Evolutionary conservation across 1,284 basidiomycete species (phyloP).

Genomic region (Malassezia sympodialis): DNA sequence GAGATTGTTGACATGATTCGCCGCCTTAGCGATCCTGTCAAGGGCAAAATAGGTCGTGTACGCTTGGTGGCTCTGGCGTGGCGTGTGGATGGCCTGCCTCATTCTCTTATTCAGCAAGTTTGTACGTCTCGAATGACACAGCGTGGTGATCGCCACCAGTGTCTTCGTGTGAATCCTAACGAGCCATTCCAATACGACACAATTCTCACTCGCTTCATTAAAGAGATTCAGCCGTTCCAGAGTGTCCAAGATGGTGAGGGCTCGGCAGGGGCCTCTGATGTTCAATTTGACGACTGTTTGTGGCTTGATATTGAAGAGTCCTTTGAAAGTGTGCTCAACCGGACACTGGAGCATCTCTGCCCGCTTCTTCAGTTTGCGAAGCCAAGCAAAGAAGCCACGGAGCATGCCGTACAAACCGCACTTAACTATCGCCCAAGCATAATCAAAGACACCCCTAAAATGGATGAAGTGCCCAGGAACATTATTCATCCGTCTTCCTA

Average conservation of each 20-base stretch:
- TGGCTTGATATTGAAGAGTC: slow-evolving; percentile 57
- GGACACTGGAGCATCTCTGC: slow-evolving; percentile 11
- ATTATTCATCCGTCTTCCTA: slow-evolving; percentile 21
- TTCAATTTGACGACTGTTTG: slow-evolving; percentile 58
- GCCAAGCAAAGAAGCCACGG: slow-evolving; percentile 11
- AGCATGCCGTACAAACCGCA: slow-evolving; percentile 16
- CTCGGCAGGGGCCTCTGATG: slow-evolving; percentile 48
- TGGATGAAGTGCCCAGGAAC: slow-evolving; percentile 15
- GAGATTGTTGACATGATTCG: slow-evolving; percentile 29
- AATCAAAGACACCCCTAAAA: slow-evolving; percentile 7
- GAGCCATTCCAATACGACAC: slow-evolving; percentile 56
- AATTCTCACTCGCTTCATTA: slow-evolving; percentile 65
- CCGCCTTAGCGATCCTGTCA: slow-evolving; percentile 12
- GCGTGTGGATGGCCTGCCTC: slow-evolving; percentile 26
- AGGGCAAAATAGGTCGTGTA: slow-evolving; percentile 19
- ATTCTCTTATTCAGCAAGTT: slow-evolving; percentile 29
- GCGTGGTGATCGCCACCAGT: slow-evolving; percentile 42
- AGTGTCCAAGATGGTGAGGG: slow-evolving; percentile 34
- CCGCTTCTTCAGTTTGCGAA: slow-evolving; percentile 14
- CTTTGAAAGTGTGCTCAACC: slow-evolving; percentile 21
- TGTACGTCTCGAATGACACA: slow-evolving; percentile 27
- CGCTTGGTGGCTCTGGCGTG: slow-evolving; percentile 33
- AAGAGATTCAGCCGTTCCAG: slow-evolving; percentile 58
- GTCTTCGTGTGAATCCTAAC: slow-evolving; percentile 23
- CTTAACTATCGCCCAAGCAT: slow-evolving; percentile 1